phyloP scores from a whole-genome alignment of 2,329 filamentous ascomycete genomes.

The Penicillium glabrum region DNA sequence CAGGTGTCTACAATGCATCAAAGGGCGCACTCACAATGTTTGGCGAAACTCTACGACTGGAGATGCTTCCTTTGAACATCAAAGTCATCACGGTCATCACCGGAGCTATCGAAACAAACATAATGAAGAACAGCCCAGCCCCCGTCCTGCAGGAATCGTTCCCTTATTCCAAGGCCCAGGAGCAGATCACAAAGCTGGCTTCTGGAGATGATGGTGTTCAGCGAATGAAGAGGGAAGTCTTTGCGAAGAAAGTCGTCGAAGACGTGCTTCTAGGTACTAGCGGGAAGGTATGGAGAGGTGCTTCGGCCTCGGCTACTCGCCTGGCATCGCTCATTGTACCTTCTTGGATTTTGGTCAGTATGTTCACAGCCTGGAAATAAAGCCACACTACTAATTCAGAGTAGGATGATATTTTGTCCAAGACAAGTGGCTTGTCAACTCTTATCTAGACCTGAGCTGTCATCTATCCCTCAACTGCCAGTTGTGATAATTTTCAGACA shows the following conservation, averaged over 20 bases:
- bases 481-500: no score
- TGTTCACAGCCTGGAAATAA: not conserved
- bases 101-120: conserved; percentile 18
- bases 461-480: no score
- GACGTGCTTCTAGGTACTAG: not conserved
- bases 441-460: not conserved
- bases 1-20: conserved; percentile 31
- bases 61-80: conserved; percentile 32
- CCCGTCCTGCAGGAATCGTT: not conserved
- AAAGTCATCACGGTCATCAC: conserved; percentile 30
- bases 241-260: not conserved
- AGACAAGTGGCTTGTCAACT: not conserved
- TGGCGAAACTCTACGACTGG: conserved; percentile 32
- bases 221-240: not conserved
- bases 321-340: not conserved
- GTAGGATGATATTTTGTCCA: not conserved
- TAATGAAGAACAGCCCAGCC: not conserved
- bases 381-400: not conserved
- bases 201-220: not conserved
- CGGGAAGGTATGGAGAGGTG: not conserved
- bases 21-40: conserved; percentile 31
- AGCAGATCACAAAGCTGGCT: not conserved
- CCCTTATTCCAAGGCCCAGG: not conserved
- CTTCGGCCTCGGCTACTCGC: not conserved
- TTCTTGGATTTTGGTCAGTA: not conserved